Conservation (phyloP, 2,329 filamentous ascomycete genomes). For the Fonsecaea monophora region DNA sequence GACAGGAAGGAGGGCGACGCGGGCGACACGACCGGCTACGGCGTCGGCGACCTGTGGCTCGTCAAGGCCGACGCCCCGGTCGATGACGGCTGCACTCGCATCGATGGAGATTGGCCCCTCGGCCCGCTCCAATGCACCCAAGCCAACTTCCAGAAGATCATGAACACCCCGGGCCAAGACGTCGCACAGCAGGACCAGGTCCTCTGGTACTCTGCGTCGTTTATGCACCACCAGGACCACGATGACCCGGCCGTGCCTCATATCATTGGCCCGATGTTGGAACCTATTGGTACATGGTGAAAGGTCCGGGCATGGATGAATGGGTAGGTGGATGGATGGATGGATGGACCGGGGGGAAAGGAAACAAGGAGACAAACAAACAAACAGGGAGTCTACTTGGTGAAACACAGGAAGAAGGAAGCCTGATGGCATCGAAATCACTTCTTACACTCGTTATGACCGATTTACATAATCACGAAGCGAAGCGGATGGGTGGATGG, state of each 20-base stretch:
- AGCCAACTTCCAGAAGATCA: neutral
- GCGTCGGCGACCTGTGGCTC: neutral
- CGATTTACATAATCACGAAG: no score
- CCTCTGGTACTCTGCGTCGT: neutral
- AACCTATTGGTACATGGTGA: conserved; percentile 11
- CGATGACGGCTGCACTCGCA: neutral
- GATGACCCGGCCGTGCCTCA: neutral
- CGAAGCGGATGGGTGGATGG: no score
- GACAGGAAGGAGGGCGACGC: neutral
- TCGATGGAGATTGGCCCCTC: neutral
- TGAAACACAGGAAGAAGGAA: no score
- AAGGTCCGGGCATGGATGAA: no score
- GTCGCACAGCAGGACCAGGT: neutral
- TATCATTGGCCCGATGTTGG: neutral
- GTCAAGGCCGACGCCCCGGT: neutral
- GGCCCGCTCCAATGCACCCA: neutral
- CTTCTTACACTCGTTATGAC: no score
- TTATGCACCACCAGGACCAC: neutral
- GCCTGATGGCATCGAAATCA: no score
- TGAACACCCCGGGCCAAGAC: neutral
- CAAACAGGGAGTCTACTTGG: no score
- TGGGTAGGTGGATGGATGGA: no score
- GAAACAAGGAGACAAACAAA: no score
- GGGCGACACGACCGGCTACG: neutral
- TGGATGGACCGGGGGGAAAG: no score